These are phyloP conservation scores for Asclepias syriaca DNA, from an alignment of 257 asterid genomes.

Conservation along the genomic window DNA sequence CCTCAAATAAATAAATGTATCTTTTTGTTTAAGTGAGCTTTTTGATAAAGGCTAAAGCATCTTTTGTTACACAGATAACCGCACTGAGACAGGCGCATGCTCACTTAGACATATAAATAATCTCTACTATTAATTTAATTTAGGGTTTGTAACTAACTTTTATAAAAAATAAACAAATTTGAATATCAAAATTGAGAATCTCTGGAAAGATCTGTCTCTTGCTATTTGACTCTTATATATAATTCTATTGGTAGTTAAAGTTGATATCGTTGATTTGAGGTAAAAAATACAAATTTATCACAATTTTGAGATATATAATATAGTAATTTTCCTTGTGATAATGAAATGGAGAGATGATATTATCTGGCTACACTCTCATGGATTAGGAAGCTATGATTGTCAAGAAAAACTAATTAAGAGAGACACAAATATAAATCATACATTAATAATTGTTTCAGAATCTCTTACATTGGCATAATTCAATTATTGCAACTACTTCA, in stretches of 20 bases:
- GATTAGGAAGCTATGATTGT: slow-evolving; percentile 11
- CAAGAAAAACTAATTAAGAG: neutral
- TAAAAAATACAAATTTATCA: too few relatives aligned
- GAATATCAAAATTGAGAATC: neutral
- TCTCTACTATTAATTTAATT: too few relatives aligned
- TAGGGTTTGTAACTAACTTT: neutral
- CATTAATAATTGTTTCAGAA: slow-evolving; percentile 1
- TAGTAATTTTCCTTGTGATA: too few relatives aligned
- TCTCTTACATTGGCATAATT: neutral
- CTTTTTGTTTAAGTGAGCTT: neutral
- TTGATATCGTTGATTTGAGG: too few relatives aligned
- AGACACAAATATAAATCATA: neutral
- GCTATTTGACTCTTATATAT: too few relatives aligned
- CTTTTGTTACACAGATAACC: neutral
- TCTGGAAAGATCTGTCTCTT: too few relatives aligned
- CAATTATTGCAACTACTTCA: neutral
- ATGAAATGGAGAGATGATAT: neutral
- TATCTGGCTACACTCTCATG: slow-evolving; percentile 1
- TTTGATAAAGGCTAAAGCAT: neutral
- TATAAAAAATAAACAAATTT: neutral
- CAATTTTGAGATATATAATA: too few relatives aligned
- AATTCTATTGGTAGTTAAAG: too few relatives aligned
- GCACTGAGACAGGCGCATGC: neutral
- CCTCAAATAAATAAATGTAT: too few relatives aligned
- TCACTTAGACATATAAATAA: neutral